Conservation (phyloP, 441 rosid species). For the Melastoma candidum region DNA sequence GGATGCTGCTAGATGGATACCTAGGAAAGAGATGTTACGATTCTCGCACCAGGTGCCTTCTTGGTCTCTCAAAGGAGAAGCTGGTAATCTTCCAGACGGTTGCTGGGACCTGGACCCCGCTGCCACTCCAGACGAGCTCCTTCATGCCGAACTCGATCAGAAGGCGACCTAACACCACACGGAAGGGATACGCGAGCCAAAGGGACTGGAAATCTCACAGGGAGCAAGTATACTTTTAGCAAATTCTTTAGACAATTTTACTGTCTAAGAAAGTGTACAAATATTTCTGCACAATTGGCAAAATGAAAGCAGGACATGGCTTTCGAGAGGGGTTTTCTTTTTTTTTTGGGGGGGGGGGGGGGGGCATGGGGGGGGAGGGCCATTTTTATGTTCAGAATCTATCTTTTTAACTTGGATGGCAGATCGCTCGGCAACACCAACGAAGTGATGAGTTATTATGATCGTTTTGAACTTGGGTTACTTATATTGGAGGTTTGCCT, state of each 20-base stretch:
- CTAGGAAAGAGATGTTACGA: conserved; percentile 80
- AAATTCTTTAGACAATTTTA: conserved; percentile 42
- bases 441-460: no score
- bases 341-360: no score
- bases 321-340: conserved; percentile 18
- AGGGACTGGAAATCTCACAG: neutral
- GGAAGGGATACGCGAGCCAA: conserved; percentile 22
- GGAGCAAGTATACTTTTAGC: conserved; percentile 30
- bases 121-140: conserved; percentile 94
- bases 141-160: conserved; percentile 29
- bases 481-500: no score
- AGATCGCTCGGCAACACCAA: no score
- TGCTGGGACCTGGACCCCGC: conserved; percentile 99
- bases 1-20: conserved; percentile 68
- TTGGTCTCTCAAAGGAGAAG: conserved; percentile 64
- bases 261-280: conserved; percentile 48
- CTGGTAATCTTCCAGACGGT: conserved; percentile 45
- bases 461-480: no score
- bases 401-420: no score
- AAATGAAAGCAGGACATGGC: conserved; percentile 22
- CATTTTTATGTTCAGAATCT: no score
- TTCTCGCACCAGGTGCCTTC: conserved; percentile 91
- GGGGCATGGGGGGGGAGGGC: no score
- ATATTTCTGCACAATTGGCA: conserved; percentile 40
- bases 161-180: conserved; percentile 24